Base-by-base conservation (phyloP, 169 alveolate genomes). In the Plasmodium gonderi region DNA sequence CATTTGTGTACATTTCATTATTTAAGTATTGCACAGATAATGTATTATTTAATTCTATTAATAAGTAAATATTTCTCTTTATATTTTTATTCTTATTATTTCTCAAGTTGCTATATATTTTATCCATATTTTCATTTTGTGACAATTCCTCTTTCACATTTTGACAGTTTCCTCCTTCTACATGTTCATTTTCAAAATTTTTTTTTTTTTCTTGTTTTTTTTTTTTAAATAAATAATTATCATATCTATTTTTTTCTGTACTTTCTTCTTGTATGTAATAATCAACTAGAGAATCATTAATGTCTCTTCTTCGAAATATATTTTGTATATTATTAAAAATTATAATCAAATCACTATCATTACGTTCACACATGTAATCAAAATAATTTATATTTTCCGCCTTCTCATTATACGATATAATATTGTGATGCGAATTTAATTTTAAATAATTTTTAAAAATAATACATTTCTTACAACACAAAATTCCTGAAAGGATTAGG, bases 361-460 rank as follows among this genome's bases (percentile, higher is more conserved):
- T 78, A 77, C 40, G 17, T 78, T 90, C 90, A 36, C 94, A 90
- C 82, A 90, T 90, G 49, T 90, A 90, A 23, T 90, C 91, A 65
- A 90, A 44, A 54, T 51, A 90, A 54, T 90, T 90, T 12, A 90
- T 65, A 44, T 79, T 79, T 33, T 76, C 44, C 5, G 77, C 38
- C 74, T 79, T 45, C 49, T 90, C 94, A 38, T 90, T 90, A 20
- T 90, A 79, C 1, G 91, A 90, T 44, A 90, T 67, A 12, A 90
- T 78, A 26, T 90, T 90, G 31, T 90, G 77, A 78, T 90, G 74
- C 2, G 94, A 77, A 12, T 90, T 67, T 38, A 90, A 77, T 40
- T 90, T 90, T 90, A 90, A 68, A 67, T 90, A 90, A 65, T 78
- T 90, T 67, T 90, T 90, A 77, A 90, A 90, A 23, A 90, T 90